These are phyloP conservation scores for Parastagonospora avenae DNA, from an alignment of 2,329 filamentous ascomycete genomes.

Conservation along the genomic window DNA sequence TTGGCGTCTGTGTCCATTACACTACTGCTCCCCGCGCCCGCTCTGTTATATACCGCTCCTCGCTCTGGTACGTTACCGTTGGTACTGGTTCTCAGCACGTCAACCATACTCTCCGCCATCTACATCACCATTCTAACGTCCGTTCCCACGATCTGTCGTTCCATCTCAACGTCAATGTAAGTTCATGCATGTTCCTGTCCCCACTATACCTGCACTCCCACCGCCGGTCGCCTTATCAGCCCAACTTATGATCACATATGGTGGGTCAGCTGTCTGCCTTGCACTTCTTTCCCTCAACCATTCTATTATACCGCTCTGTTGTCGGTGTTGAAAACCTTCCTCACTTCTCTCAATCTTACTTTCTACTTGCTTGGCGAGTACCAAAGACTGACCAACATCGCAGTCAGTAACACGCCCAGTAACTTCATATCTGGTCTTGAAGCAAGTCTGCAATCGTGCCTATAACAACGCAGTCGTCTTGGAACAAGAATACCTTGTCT, in stretches of 20 bases:
- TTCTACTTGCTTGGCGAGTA: slow-evolving; percentile 3
- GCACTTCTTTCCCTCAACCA: neutral
- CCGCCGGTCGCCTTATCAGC: neutral
- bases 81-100: slow-evolving; percentile 23
- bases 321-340: neutral
- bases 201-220: neutral
- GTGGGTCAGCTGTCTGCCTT: neutral
- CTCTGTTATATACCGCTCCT: slow-evolving; percentile 42
- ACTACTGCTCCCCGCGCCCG: slow-evolving; percentile 33
- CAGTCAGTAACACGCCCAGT: slow-evolving; percentile 2
- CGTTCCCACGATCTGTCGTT: slow-evolving; percentile 6
- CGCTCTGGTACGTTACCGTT: slow-evolving; percentile 37
- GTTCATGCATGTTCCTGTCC: slow-evolving; percentile 4
- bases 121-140: slow-evolving; percentile 6
- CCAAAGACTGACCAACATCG: slow-evolving; percentile 9
- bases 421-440: too few species aligned
- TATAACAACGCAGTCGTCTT: neutral
- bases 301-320: neutral
- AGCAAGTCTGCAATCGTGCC: neutral
- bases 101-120: slow-evolving; percentile 16
- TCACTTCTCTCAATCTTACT: neutral
- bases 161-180: slow-evolving; percentile 8
- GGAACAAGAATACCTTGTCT: neutral
- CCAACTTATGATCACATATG: neutral
- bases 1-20: slow-evolving; percentile 34